Conservation (phyloP, 2,329 filamentous ascomycete genomes). For the Diaporthe longicolla region DNA sequence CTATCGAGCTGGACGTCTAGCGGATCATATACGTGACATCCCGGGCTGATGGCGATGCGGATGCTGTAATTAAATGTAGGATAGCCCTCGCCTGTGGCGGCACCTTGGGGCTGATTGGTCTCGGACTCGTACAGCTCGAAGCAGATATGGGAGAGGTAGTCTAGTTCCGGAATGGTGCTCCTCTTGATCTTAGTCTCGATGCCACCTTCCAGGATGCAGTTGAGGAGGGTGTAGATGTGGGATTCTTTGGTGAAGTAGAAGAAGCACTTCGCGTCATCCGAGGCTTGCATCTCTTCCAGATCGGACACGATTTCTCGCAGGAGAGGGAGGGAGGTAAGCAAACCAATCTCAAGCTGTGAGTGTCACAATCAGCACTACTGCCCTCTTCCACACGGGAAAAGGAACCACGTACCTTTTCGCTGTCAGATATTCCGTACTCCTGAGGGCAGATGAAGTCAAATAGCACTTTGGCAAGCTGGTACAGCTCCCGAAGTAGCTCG, state of each 20-base stretch:
- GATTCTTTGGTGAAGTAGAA: slow-evolving; percentile 99
- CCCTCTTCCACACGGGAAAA: neutral
- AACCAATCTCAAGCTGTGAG: slow-evolving; percentile 85
- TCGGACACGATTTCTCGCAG: slow-evolving; percentile 98
- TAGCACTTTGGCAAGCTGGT: slow-evolving; percentile 91
- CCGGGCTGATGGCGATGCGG: slow-evolving; percentile 94
- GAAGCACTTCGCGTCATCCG: slow-evolving; percentile 93
- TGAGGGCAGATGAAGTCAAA: slow-evolving; percentile 99
- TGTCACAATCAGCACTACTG: slow-evolving; percentile 40
- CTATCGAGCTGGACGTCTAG: slow-evolving; percentile 96
- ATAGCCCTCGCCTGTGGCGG: slow-evolving; percentile 65
- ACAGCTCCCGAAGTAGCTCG: slow-evolving; percentile 91
- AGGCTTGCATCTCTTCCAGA: slow-evolving; percentile 96
- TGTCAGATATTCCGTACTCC: slow-evolving; percentile 96
- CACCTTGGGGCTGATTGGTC: slow-evolving; percentile 68
- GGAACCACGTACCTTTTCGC: slow-evolving; percentile 75
- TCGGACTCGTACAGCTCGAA: slow-evolving; percentile 98
- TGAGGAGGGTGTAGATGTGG: slow-evolving; percentile 97
- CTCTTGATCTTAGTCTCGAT: slow-evolving; percentile 97
- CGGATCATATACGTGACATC: slow-evolving; percentile 96
- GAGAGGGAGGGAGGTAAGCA: slow-evolving; percentile 92
- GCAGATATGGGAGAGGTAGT: slow-evolving; percentile 97
- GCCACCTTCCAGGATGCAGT: slow-evolving; percentile 97
- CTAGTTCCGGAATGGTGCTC: slow-evolving; percentile 94
- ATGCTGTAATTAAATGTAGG: slow-evolving; percentile 94